Conservation (phyloP, 2,329 filamentous ascomycete genomes). For the Graphilbum sp. region DNA sequence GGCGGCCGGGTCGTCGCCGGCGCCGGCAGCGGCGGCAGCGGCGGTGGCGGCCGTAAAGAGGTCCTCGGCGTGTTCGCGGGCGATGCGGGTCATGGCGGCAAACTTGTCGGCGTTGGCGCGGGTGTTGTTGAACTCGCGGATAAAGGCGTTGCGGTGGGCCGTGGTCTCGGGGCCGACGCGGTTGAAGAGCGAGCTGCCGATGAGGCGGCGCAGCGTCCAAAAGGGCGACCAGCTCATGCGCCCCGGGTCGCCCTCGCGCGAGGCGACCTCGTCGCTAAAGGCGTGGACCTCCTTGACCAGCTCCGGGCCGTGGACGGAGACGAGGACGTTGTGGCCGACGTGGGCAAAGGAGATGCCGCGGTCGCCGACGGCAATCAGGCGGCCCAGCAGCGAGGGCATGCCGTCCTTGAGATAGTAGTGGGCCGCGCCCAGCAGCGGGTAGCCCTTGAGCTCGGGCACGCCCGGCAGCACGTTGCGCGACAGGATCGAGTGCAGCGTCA, state of each 20-base stretch:
- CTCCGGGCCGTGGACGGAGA: background rate
- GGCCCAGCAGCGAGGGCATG: background rate
- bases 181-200: background rate
- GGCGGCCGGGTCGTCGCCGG: too few species aligned
- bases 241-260: background rate
- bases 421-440: background rate
- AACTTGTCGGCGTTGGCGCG: background rate
- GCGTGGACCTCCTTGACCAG: background rate
- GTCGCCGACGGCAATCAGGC: background rate
- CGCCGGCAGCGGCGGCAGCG: too few species aligned
- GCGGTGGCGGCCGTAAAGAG: too few species aligned
- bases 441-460: background rate
- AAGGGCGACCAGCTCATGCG: background rate
- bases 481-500: background rate
- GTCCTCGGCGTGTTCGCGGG: background rate
- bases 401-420: background rate
- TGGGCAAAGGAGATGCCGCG: background rate
- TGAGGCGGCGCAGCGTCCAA: background rate
- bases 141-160: background rate
- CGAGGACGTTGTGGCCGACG: background rate
- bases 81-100: background rate
- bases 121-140: background rate
- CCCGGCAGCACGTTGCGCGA: background rate
- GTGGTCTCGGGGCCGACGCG: background rate
- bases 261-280: background rate